These are phyloP conservation scores for Trichoderma reesei DNA, from an alignment of 495 filamentous ascomycete genomes.

Conservation along the genomic window DNA sequence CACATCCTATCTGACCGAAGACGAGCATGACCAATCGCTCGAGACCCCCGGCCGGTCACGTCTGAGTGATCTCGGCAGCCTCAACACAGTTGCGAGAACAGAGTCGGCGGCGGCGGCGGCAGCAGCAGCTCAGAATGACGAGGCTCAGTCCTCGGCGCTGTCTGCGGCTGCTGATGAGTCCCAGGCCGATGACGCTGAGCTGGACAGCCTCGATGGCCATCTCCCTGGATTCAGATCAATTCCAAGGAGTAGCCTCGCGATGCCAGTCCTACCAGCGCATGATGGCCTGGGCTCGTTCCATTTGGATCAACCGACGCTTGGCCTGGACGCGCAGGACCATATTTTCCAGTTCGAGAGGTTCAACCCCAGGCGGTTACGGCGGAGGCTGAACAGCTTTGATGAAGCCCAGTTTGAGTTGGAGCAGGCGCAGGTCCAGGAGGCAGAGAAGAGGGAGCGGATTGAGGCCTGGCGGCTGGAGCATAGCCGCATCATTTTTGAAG, in stretches of 20 bases:
- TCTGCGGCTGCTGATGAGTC: conserved; percentile 38
- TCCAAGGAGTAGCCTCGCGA: conserved; percentile 28
- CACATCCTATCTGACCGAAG: conserved; percentile 58
- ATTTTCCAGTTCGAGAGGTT: conserved; percentile 77
- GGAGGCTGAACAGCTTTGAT: conserved; percentile 53
- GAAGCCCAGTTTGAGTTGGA: conserved; percentile 43
- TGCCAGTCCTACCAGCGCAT: conserved; percentile 72
- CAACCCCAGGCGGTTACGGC: conserved; percentile 63
- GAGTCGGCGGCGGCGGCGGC: conserved; percentile 14
- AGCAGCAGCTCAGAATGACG: conserved; percentile 28
- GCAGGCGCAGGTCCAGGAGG: conserved; percentile 46
- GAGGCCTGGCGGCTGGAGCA: conserved; percentile 90
- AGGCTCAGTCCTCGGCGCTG: conserved; percentile 30
- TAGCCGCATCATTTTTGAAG: conserved; percentile 70
- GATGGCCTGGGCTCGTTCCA: conserved; percentile 83
- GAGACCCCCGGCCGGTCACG: conserved; percentile 65
- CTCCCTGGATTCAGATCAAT: conserved; percentile 68
- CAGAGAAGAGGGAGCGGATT: conserved; percentile 70
- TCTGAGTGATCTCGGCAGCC: conserved; percentile 77
- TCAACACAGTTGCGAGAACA: conserved; percentile 52
- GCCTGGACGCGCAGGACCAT: conserved; percentile 56
- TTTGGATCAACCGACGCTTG: conserved; percentile 29
- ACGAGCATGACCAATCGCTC: conserved; percentile 45
- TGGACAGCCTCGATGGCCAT: conserved; percentile 87
- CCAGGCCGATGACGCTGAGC: conserved; percentile 59